These are phyloP conservation scores for Psidium guajava DNA, from an alignment of 345 rosid species.

Conservation along the genomic window DNA sequence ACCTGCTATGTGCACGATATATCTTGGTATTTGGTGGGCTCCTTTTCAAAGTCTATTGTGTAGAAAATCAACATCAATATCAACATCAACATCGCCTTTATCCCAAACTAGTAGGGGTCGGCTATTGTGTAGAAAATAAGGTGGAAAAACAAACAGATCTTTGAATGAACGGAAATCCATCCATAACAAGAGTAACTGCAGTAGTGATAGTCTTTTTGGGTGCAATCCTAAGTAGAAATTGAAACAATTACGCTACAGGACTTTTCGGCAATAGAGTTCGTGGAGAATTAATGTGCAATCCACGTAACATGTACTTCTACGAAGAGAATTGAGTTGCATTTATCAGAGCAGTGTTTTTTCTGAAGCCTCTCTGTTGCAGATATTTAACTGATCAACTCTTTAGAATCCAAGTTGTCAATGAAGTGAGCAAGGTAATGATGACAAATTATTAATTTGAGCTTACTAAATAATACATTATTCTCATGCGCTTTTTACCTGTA, in stretches of 20 bases:
- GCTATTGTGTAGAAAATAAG: neutral
- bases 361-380: conserved; percentile 23
- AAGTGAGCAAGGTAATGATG: conserved; percentile 55
- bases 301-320: neutral
- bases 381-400: conserved; percentile 76
- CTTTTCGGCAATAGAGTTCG: neutral
- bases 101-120: no score
- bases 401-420: conserved; percentile 67
- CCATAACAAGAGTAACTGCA: neutral
- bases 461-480: neutral
- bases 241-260: neutral
- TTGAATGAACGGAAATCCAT: neutral
- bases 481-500: neutral
- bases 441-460: neutral
- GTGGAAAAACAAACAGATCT: neutral
- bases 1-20: neutral
- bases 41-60: neutral
- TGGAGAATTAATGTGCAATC: neutral
- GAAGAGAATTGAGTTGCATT: neutral
- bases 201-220: neutral
- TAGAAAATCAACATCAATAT: no score
- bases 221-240: neutral
- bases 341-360: neutral
- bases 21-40: neutral
- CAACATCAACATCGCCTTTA: no score